A percentile compares a stretch with the other conserved stretches of the same genome.
These are phyloP conservation scores for Pelagomonas calceolata DNA, from an alignment of 108 stramenopile genomes.

Conservation along the genomic window DNA sequence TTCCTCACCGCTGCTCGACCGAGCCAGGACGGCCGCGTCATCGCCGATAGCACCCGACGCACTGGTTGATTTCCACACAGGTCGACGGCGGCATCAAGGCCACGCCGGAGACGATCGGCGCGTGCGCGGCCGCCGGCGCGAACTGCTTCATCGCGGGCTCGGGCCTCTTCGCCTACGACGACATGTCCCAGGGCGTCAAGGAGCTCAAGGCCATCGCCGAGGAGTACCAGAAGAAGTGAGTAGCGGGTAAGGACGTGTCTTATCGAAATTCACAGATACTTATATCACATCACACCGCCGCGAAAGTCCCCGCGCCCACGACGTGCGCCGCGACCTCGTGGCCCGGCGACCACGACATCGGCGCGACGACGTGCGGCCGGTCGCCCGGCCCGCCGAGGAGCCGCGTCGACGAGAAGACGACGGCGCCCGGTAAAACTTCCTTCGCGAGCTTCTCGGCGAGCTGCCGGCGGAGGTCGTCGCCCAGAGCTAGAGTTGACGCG, in stretches of 20 bases:
- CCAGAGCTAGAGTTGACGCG: not conserved
- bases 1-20: too few species aligned
- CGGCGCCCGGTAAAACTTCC: not conserved
- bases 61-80: too few species aligned
- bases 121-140: conserved; percentile 35
- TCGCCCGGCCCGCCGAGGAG: too few species aligned
- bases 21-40: too few species aligned
- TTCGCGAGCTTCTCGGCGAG: not conserved
- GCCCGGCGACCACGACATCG: too few species aligned
- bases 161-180: conserved; percentile 25
- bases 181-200: conserved; percentile 15
- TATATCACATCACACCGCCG: too few species aligned
- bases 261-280: too few species aligned
- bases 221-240: conserved; percentile 2
- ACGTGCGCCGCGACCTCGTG: too few species aligned
- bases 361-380: too few species aligned
- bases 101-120: conserved; percentile 31
- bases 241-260: too few species aligned
- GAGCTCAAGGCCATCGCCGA: conserved; percentile 1
- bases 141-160: conserved; percentile 44
- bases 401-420: not conserved
- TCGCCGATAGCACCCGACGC: too few species aligned
- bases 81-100: conserved; percentile 38
- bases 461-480: not conserved
- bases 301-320: too few species aligned